Evolutionary conservation across 2,329 filamentous ascomycete species (phyloP).

Genomic region (Pyrenochaeta sp.): DNA sequence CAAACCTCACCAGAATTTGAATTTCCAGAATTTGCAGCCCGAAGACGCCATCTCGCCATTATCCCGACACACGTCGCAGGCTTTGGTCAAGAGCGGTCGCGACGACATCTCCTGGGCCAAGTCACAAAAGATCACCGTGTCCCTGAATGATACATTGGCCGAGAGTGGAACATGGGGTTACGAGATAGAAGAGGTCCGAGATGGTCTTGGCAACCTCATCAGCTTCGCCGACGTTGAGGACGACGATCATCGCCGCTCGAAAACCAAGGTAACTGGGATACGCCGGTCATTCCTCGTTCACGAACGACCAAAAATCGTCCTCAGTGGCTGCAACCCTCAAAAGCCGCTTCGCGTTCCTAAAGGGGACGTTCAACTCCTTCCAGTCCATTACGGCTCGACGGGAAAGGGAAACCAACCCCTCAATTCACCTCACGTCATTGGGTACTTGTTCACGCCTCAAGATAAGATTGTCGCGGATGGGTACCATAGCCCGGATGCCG

Average conservation of each 20-base stretch:
- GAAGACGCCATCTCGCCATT: slow-evolving; percentile 84
- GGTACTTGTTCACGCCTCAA: slow-evolving; percentile 83
- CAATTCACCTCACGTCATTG: slow-evolving; percentile 74
- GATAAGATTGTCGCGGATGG: slow-evolving; percentile 72
- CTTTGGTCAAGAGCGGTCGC: slow-evolving; percentile 63
- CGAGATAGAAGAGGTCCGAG: slow-evolving; percentile 87
- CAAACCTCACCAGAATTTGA: slow-evolving; percentile 79
- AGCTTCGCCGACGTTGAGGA: slow-evolving; percentile 73
- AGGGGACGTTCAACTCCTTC: slow-evolving; percentile 71
- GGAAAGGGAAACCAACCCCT: slow-evolving; percentile 65
- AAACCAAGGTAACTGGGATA: slow-evolving; percentile 67
- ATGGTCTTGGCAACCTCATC: slow-evolving; percentile 86
- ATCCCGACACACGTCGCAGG: slow-evolving; percentile 64
- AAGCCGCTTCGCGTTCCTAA: slow-evolving; percentile 84
- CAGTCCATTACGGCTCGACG: slow-evolving; percentile 72
- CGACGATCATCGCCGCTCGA: slow-evolving; percentile 67
- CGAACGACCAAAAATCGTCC: slow-evolving; percentile 77
- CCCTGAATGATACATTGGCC: slow-evolving; percentile 88
- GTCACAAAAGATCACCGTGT: slow-evolving; percentile 75
- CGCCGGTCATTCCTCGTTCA: slow-evolving; percentile 84
- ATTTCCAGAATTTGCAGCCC: slow-evolving; percentile 89
- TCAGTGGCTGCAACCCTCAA: slow-evolving; percentile 79
- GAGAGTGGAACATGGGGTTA: slow-evolving; percentile 85
- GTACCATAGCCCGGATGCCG: slow-evolving; percentile 67
- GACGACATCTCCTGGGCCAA: slow-evolving; percentile 83